These are phyloP conservation scores for Rubroshorea leprosula DNA, from an alignment of 345 rosid species.

Conservation along the genomic window DNA sequence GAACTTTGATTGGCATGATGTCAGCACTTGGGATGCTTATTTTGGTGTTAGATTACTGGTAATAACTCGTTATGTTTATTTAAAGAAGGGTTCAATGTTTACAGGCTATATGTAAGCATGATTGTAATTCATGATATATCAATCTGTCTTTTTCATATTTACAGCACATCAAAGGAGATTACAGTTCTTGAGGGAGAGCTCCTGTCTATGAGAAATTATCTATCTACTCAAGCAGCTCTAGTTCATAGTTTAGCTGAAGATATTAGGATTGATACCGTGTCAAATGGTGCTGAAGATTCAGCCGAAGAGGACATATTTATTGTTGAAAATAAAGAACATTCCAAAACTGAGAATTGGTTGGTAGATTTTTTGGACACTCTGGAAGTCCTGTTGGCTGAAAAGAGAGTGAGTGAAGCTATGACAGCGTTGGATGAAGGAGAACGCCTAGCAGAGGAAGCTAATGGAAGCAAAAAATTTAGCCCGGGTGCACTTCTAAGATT, in stretches of 20 bases:
- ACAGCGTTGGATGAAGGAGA: slow-evolving; percentile 70
- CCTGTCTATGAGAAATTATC: slow-evolving; percentile 73
- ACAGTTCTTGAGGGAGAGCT: slow-evolving; percentile 85
- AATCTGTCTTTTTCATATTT: not conserved
- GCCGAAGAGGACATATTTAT: slow-evolving; percentile 34
- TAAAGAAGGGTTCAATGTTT: too few relatives aligned
- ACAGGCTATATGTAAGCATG: not conserved
- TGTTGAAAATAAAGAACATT: slow-evolving; percentile 35
- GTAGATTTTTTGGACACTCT: slow-evolving; percentile 55
- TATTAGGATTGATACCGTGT: slow-evolving; percentile 46
- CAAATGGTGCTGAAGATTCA: slow-evolving; percentile 43
- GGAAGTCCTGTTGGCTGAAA: slow-evolving; percentile 81
- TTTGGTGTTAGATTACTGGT: not conserved
- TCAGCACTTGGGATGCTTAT: too few relatives aligned
- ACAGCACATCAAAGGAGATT: slow-evolving; percentile 85
- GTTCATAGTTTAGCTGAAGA: slow-evolving; percentile 76
- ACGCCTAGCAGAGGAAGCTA: slow-evolving; percentile 39
- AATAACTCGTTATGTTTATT: too few relatives aligned
- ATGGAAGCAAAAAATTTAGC: slow-evolving; percentile 33
- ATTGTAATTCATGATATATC: not conserved
- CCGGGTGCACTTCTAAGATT: slow-evolving; percentile 32
- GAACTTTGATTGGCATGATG: not conserved
- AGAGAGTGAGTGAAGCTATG: slow-evolving; percentile 77
- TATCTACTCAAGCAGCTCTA: slow-evolving; percentile 74
- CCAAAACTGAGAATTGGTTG: slow-evolving; percentile 56